Conservation (phyloP, 108 stramenopile genomes). For the Thalassiosira profunda region DNA sequence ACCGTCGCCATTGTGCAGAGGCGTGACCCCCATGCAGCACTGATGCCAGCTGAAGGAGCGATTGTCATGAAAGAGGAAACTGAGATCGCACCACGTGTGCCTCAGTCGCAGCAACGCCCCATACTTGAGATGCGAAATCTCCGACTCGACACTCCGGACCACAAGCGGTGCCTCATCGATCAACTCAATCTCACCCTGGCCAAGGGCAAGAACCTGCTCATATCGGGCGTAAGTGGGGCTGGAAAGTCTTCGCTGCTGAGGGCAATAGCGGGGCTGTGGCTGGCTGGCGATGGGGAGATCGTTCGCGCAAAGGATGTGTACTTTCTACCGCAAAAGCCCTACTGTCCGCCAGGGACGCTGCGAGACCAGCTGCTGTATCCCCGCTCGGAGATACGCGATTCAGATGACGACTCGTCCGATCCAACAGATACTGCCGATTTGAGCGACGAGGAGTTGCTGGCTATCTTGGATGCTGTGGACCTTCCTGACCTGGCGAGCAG, state of each 20-base stretch:
- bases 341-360: slow-evolving; percentile 82
- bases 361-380: slow-evolving; percentile 87
- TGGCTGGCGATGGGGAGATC: slow-evolving; percentile 73
- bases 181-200: slow-evolving; percentile 53
- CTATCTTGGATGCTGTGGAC: slow-evolving; percentile 45
- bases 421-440: slow-evolving; percentile 20
- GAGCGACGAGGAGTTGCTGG: slow-evolving; percentile 45
- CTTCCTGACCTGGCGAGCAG: slow-evolving; percentile 47
- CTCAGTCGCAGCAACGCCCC: not conserved
- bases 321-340: slow-evolving; percentile 87
- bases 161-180: slow-evolving; percentile 50
- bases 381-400: slow-evolving; percentile 14
- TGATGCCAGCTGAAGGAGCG: not conserved
- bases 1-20: not conserved
- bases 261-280: slow-evolving; percentile 88
- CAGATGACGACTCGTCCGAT: slow-evolving; percentile 10
- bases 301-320: slow-evolving; percentile 63
- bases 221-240: slow-evolving; percentile 70
- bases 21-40: not conserved
- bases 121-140: slow-evolving; percentile 48
- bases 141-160: slow-evolving; percentile 60
- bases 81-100: not conserved
- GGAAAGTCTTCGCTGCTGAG: slow-evolving; percentile 73
- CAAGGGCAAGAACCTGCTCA: slow-evolving; percentile 65
- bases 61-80: slow-evolving; percentile 26